These are phyloP conservation scores for Pyrenophora teres DNA, from an alignment of 2,329 filamentous ascomycete species.

Conservation along the genomic window DNA sequence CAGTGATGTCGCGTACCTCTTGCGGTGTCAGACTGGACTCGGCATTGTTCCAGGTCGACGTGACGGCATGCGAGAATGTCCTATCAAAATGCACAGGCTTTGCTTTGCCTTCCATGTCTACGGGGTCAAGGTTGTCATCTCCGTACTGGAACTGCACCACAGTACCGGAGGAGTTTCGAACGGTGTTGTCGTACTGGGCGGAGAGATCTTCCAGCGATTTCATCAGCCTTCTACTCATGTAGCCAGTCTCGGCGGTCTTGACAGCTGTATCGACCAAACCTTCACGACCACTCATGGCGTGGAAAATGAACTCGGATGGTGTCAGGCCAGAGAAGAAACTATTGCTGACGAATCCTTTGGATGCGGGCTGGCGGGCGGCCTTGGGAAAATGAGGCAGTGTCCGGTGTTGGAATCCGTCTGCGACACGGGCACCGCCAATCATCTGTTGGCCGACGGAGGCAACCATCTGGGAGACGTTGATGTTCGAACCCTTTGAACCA, in stretches of 20 bases:
- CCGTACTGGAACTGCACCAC: constrained; percentile 98
- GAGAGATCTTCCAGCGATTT: constrained; percentile 96
- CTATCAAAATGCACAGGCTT: constrained; percentile 90
- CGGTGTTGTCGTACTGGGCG: constrained; percentile 90
- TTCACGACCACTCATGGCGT: constrained; percentile 98
- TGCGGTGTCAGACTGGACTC: constrained; percentile 74
- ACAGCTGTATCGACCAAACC: constrained; percentile 98
- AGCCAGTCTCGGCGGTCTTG: constrained; percentile 98
- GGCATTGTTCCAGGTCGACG: constrained; percentile 76
- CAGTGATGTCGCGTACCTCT: constrained; percentile 72
- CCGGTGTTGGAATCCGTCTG: constrained; percentile 94
- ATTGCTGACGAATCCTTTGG: constrained; percentile 95
- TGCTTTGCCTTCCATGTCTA: constrained; percentile 95
- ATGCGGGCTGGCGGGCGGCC: constrained; percentile 85
- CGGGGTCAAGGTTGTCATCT: constrained; percentile 91
- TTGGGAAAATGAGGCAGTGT: constrained; percentile 95
- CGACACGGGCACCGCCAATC: constrained; percentile 89
- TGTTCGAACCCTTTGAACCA: constrained; percentile 93
- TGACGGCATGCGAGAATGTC: constrained; percentile 81
- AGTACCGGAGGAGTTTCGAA: constrained; percentile 83
- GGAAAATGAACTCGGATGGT: constrained; percentile 94
- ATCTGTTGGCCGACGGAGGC: constrained; percentile 97
- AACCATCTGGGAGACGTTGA: constrained; percentile 99
- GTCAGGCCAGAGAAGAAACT: constrained; percentile 93
- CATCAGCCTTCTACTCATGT: constrained; percentile 98